Base-by-base conservation (phyloP, 805 yeast genomes). In the Yamadazyma akitaensis region DNA sequence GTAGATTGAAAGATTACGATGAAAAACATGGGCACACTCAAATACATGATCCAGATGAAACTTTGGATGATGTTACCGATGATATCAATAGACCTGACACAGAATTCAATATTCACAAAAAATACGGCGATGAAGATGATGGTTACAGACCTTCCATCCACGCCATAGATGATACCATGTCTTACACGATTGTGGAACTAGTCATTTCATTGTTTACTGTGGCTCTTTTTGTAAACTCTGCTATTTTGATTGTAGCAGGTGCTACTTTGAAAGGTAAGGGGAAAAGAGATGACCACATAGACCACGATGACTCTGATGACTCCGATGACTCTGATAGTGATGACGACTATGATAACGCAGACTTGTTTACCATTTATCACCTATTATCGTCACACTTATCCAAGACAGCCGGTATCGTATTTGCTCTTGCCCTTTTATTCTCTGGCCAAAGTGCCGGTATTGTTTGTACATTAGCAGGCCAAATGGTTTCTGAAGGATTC, bases 361-460 rank as follows among this genome's bases (percentile, higher is more conserved):
- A 90, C 62, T 72, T 90, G 50, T 80, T 84, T 62, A 83, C 95
- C 13, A 85, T 90, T 50, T 88, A 90, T 61, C 76, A 83, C 47
- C 70, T 90, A 64, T 75, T 90, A 24, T 73, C 81, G 5, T 69
- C 73, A 26, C 87, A 86, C 57, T 73, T 90, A 34, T 86, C 96
- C 1, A 85, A 87, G 13, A 81, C 90, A 5, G 97, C 97, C 0
- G 97, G 96, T 5, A 70, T 87, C 9, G 84, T 90, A 0, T 90
- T 91, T 72, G 97, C 96, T 0, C 65, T 89, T 42, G 97, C 97
- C 1, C 77, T 90, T 65, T 70, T 90, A 39, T 90, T 87, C 61
- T 84, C 92, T 12, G 97, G 97, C n/a, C 92, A 90, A 60, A 84
- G 94, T 57, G 97, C 97, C 2, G 97, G 97, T 36, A 87, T 92